phyloP scores from a whole-genome alignment of 2,329 filamentous ascomycete genomes.

The Knufia fluminis region DNA sequence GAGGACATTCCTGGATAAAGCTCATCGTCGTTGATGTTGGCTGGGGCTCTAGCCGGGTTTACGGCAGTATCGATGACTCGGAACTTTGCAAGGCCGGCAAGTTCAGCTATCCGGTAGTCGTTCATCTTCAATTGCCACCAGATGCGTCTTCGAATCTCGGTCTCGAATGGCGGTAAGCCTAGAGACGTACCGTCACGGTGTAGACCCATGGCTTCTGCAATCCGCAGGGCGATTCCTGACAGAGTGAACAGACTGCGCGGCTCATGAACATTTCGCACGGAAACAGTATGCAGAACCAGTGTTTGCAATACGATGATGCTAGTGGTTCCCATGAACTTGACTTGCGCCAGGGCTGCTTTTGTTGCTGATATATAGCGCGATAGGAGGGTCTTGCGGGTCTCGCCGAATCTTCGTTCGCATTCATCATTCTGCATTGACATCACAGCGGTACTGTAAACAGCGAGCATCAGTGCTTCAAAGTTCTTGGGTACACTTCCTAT shows the following conservation, averaged over 20 bases:
- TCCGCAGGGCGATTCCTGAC: conserved; percentile 52
- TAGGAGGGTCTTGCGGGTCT: conserved; percentile 21
- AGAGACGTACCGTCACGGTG: conserved; percentile 52
- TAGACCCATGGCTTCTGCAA: conserved; percentile 59
- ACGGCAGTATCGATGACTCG: conserved; percentile 21
- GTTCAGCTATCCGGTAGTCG: conserved; percentile 25
- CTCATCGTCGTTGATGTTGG: conserved; percentile 52
- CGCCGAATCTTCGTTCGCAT: conserved; percentile 17
- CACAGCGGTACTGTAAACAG: conserved; percentile 28
- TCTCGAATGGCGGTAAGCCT: conserved; percentile 52
- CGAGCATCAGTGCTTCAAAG: conserved; percentile 27
- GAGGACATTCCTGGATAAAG: conserved; percentile 36
- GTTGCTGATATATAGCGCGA: conserved; percentile 20
- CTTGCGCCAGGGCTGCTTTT: conserved; percentile 18
- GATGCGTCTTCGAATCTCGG: conserved; percentile 57
- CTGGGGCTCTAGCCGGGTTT: conserved; percentile 29
- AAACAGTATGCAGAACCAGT: conserved; percentile 48
- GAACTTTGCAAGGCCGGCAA: conserved; percentile 22
- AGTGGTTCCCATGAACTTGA: conserved; percentile 19
- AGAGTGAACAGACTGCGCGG: conserved; percentile 53
- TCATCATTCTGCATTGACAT: conserved; percentile 26
- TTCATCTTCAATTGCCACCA: conserved; percentile 51
- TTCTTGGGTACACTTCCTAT: conserved; percentile 16
- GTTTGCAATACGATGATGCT: conserved; percentile 53
- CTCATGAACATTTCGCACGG: conserved; percentile 50